Evolutionary conservation across 2,329 filamentous ascomycete species (phyloP).

Genomic region (Fusarium multiceps): DNA sequence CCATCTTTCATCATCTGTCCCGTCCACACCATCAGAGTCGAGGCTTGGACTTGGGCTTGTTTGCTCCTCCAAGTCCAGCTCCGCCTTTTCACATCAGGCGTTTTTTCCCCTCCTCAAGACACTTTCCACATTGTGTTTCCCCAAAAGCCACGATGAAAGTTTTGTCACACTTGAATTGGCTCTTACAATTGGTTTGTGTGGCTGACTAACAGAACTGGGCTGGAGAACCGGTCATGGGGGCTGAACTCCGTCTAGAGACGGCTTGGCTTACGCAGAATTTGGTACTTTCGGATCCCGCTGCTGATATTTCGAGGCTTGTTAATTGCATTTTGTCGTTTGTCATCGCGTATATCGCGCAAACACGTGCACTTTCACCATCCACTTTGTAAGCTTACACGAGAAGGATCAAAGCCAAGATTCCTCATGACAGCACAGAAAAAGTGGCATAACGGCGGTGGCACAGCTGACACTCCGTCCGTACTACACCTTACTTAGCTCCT

Average conservation of each 20-base stretch:
- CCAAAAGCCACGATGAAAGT: not conserved
- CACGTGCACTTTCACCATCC: not conserved
- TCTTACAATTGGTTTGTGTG: not conserved
- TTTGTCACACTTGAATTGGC: not conserved
- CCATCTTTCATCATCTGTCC: not conserved
- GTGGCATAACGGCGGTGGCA: slow-evolving; percentile 12
- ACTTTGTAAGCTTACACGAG: slow-evolving; percentile 17
- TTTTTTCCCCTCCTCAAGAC: not conserved
- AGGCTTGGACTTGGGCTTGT: not conserved
- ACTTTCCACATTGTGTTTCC: not conserved
- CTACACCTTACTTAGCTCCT: not conserved
- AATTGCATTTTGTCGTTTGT: not conserved
- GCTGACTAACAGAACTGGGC: not conserved
- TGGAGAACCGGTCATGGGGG: not conserved
- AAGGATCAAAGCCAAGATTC: slow-evolving; percentile 9
- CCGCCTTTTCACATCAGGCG: not conserved
- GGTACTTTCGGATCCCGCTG: not conserved
- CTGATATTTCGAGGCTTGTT: slow-evolving; percentile 4
- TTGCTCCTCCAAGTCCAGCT: not conserved
- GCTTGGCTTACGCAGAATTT: not conserved
- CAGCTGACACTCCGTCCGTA: slow-evolving; percentile 22
- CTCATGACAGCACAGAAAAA: slow-evolving; percentile 2
- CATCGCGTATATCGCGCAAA: not conserved
- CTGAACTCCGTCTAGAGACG: not conserved
- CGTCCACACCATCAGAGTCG: not conserved